Evolutionary conservation across 805 yeast species (phyloP), one percentile per base, ranked within the genome.

Genomic region (Candida vaughaniae): DNA sequence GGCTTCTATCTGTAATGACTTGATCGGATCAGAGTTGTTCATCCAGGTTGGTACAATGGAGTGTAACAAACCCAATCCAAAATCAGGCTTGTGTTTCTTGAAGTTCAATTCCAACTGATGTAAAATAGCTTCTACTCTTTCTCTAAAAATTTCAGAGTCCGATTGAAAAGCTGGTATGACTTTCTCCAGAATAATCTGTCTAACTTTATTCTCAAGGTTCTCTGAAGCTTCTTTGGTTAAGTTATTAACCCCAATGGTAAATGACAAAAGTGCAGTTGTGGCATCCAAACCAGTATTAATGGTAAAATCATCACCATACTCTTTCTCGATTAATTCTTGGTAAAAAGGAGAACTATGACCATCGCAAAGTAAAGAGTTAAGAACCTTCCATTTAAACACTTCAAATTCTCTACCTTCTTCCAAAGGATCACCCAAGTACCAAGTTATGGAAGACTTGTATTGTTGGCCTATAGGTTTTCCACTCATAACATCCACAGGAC

Each of bases 311-410:
- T 85, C 77, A 28, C 93, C 98, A 22, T 82, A 55, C 1, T 91
- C 93, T 1, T 84, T 62, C 57, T 93, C 99, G 38, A 93, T 84
- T 38, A 93, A 66, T n/a, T 77, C 77, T 58, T 89, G 87, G 59
- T 90, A 87, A 38, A 93, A 69, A 5, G 95, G 91, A 5, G 98
- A 83, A 9, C 93, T 84, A 53, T 91, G 98, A 2, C 98, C 98
- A 55, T 87, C 96, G 47, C 82, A 76, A 22, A 93, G 66, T 35
- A 93, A 64, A 16, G 81, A 75, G 15, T 85, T 77, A 32, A 89
- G 62, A 7, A 89, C 65, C 39, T 81, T 82, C 71, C 89, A 68
- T 30, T 84, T 71, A 56, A 90, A 85, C 0, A 88, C 67, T 36
- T 80, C 82, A 51, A 85, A 83, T 7, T 73, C 69, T 32, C 50